These are phyloP conservation scores for Aspergillus texensis DNA, from an alignment of 2,329 filamentous ascomycete species.

Conservation along the genomic window DNA sequence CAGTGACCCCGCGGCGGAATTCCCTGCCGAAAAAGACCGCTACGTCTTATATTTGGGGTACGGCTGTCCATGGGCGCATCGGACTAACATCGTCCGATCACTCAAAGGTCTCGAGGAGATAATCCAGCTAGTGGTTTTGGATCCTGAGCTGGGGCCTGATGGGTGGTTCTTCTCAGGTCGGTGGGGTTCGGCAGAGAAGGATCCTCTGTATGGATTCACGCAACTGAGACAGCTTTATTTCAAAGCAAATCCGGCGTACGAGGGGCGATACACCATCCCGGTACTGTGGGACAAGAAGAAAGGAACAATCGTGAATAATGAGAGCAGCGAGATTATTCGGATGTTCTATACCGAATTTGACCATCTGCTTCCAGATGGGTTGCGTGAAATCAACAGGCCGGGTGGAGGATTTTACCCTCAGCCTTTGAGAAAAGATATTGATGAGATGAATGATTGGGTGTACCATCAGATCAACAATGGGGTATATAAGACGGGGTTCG, in stretches of 20 bases:
- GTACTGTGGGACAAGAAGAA: slow-evolving; percentile 78
- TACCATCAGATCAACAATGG: slow-evolving; percentile 64
- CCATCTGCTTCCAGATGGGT: slow-evolving; percentile 59
- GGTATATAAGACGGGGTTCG: slow-evolving; percentile 69
- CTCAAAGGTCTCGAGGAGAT: slow-evolving; percentile 56
- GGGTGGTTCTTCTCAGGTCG: slow-evolving; percentile 77
- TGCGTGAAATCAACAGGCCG: slow-evolving; percentile 56
- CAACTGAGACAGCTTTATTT: slow-evolving; percentile 76
- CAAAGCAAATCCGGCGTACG: slow-evolving; percentile 67
- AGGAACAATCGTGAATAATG: slow-evolving; percentile 79
- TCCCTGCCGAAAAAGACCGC: slow-evolving; percentile 61
- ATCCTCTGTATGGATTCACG: slow-evolving; percentile 71
- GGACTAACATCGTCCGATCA: slow-evolving; percentile 49
- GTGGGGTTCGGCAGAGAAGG: slow-evolving; percentile 60
- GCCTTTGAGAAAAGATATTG: slow-evolving; percentile 64
- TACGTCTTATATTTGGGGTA: slow-evolving; percentile 65
- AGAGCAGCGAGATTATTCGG: slow-evolving; percentile 83
- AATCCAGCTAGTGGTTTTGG: slow-evolving; percentile 51
- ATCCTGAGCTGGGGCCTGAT: slow-evolving; percentile 42
- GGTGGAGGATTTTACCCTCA: slow-evolving; percentile 67
- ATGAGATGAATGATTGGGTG: slow-evolving; percentile 75
- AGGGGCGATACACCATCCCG: slow-evolving; percentile 78
- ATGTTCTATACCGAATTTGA: slow-evolving; percentile 82
- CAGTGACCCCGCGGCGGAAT: slow-evolving; percentile 52
- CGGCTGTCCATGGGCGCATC: slow-evolving; percentile 66